Evolutionary conservation across 108 stramenopile species (phyloP).

Genomic region (Pseudonitzschia multistriata): DNA sequence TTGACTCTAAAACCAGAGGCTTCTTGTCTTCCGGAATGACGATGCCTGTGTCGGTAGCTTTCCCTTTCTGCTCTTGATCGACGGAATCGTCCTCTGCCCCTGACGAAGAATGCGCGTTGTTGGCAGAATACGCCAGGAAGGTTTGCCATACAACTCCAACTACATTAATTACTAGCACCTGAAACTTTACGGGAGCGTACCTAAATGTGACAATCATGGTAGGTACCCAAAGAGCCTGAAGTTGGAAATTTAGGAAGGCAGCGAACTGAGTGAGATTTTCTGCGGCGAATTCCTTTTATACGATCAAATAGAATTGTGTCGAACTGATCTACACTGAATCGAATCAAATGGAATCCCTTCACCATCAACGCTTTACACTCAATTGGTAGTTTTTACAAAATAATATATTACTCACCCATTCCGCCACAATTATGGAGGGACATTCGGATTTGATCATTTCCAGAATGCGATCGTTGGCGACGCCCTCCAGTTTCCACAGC

Average conservation of each 20-base stretch:
- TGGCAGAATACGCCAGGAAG: slow-evolving; percentile 61
- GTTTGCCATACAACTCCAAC: slow-evolving; percentile 89
- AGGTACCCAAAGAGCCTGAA: slow-evolving; percentile 68
- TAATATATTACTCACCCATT: slow-evolving; percentile 28
- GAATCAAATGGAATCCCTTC: too few relatives aligned
- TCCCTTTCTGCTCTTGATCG: too few relatives aligned
- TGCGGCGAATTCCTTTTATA: too few relatives aligned
- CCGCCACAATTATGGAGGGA: slow-evolving; percentile 28
- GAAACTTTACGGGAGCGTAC: slow-evolving; percentile 70
- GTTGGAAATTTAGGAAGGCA: not conserved
- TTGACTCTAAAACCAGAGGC: too few relatives aligned
- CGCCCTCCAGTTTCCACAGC: slow-evolving; percentile 70
- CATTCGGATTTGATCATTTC: slow-evolving; percentile 23
- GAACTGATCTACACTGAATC: too few relatives aligned
- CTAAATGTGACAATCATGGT: slow-evolving; percentile 80
- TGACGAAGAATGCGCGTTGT: slow-evolving; percentile 24
- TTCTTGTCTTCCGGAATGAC: too few relatives aligned
- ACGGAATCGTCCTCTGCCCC: not conserved
- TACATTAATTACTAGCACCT: slow-evolving; percentile 77
- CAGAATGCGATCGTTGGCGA: slow-evolving; percentile 18
- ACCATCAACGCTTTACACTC: too few relatives aligned
- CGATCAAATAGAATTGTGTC: too few relatives aligned
- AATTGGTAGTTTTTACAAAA: too few relatives aligned
- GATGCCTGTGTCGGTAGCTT: not conserved
- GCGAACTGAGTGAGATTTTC: too few relatives aligned